A percentile compares a stretch with the other conserved stretches of the same genome.
Conservation (phyloP, 331 rosid species). For the Ulmus americana region DNA sequence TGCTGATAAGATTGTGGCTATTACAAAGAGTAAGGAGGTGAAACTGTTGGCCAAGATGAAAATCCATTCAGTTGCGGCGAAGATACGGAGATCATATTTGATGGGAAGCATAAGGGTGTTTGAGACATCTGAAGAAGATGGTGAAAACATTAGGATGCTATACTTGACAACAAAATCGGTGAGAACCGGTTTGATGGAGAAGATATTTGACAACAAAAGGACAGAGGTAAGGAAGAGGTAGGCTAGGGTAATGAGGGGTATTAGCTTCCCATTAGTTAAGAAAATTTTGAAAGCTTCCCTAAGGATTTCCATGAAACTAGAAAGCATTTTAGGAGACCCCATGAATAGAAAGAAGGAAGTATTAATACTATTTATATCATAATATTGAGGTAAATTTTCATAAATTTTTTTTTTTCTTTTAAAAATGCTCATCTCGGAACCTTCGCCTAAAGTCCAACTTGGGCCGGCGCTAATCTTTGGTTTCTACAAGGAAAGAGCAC, state of each 20-base stretch:
- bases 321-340: neutral
- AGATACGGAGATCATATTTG: neutral
- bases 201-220: neutral
- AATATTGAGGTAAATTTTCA: neutral
- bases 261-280: conserved; percentile 12
- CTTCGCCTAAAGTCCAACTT: too few species aligned
- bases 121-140: neutral
- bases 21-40: conserved; percentile 15
- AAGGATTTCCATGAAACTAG: conserved; percentile 1
- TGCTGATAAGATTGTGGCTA: conserved; percentile 19
- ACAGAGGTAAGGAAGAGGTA: conserved; percentile 9
- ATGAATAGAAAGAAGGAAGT: neutral
- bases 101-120: neutral
- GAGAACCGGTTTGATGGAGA: conserved; percentile 1
- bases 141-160: neutral
- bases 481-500: too few species aligned
- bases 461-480: too few species aligned
- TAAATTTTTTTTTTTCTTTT: too few species aligned
- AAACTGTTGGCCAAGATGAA: conserved; percentile 17
- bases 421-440: too few species aligned
- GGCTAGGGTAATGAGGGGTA: conserved; percentile 19
- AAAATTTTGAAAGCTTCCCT: conserved; percentile 14
- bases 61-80: conserved; percentile 16
- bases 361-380: neutral
- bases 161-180: neutral